These are phyloP conservation scores for Microcos paniculata DNA, from an alignment of 345 rosid species.

Conservation along the genomic window DNA sequence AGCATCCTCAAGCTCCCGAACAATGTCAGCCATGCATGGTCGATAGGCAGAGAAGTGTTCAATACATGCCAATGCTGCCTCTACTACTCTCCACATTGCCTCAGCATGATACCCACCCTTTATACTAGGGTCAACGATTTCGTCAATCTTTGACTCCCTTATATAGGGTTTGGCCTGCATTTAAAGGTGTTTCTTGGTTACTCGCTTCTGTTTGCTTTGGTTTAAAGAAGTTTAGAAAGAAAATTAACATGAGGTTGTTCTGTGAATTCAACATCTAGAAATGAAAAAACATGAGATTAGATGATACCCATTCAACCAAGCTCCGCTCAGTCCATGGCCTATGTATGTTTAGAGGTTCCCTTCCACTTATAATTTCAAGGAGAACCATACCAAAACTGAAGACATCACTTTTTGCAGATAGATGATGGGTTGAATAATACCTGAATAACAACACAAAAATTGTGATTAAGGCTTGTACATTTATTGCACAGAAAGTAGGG, in stretches of 20 bases:
- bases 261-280: background rate
- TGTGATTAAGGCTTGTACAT: background rate
- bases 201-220: background rate
- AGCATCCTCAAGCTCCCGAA: slow-evolving; percentile 73
- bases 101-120: slow-evolving; percentile 71
- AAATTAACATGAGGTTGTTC: background rate
- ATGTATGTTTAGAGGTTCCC: slow-evolving; percentile 66
- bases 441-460: slow-evolving; percentile 28
- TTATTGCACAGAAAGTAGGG: background rate
- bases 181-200: background rate
- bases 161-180: slow-evolving; percentile 59
- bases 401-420: slow-evolving; percentile 71
- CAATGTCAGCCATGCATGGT: slow-evolving; percentile 59
- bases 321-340: slow-evolving; percentile 73
- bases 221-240: background rate
- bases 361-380: slow-evolving; percentile 61
- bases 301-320: slow-evolving; percentile 74
- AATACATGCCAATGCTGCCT: slow-evolving; percentile 66
- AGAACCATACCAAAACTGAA: slow-evolving; percentile 74
- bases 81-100: slow-evolving; percentile 82
- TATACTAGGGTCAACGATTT: slow-evolving; percentile 62
- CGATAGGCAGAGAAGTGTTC: slow-evolving; percentile 60
- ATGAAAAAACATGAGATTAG: background rate
- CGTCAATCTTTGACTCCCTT: slow-evolving; percentile 69
- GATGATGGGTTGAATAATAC: slow-evolving; percentile 67